These are phyloP conservation scores for Ceratocystiopsis sp. DNA, from an alignment of 2,329 filamentous ascomycete species.

Conservation along the genomic window DNA sequence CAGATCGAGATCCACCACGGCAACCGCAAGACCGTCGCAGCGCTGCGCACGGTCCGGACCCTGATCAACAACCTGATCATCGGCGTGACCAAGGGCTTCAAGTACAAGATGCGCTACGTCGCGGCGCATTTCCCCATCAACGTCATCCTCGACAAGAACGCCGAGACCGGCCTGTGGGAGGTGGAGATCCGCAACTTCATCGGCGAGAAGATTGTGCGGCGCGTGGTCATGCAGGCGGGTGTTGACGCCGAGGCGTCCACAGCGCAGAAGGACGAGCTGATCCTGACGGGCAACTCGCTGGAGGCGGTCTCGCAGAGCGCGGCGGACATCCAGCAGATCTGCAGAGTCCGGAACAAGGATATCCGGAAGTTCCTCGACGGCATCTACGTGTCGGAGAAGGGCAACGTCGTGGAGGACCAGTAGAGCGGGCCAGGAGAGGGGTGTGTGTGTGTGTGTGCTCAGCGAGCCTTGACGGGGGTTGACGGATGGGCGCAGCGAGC, in stretches of 20 bases:
- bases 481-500: neutral
- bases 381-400: slow-evolving; percentile 98
- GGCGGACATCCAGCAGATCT: slow-evolving; percentile 99
- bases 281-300: slow-evolving; percentile 83
- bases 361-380: slow-evolving; percentile 99
- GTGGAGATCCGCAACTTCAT: slow-evolving; percentile 99
- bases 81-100: slow-evolving; percentile 97
- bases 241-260: slow-evolving; percentile 82
- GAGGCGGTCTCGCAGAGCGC: slow-evolving; percentile 96
- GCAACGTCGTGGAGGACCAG: slow-evolving; percentile 66
- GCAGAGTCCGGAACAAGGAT: slow-evolving; percentile 99
- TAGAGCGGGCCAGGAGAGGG: slow-evolving; percentile 19
- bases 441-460: no score
- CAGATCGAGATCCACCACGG: slow-evolving; percentile 98
- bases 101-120: slow-evolving; percentile 99
- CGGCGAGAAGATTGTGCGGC: slow-evolving; percentile 97
- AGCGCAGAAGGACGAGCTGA: slow-evolving; percentile 94
- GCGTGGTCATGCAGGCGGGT: slow-evolving; percentile 73
- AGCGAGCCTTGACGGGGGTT: neutral
- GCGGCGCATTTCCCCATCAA: slow-evolving; percentile 99
- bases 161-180: slow-evolving; percentile 71
- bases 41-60: slow-evolving; percentile 93
- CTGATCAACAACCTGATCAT: slow-evolving; percentile 98
- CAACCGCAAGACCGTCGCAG: slow-evolving; percentile 91
- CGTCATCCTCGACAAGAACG: slow-evolving; percentile 96